Conservation (phyloP, 1,284 basidiomycete species). For the Ustilago shanxiensis region DNA sequence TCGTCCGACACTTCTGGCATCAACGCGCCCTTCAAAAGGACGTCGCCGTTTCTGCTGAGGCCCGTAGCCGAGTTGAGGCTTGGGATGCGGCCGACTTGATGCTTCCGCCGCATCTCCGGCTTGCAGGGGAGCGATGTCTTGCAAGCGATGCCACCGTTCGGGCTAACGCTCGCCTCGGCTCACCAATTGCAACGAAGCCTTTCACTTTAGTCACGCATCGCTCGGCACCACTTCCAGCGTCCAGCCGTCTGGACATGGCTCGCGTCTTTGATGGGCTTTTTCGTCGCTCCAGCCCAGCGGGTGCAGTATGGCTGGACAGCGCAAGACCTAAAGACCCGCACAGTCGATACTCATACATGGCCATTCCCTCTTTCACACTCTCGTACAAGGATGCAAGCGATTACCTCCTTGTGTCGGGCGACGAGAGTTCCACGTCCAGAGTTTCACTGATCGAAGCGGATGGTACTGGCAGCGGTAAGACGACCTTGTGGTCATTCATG, state of each 20-base stretch:
- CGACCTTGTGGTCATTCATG: constrained; percentile 61
- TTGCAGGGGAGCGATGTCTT: constrained; percentile 40
- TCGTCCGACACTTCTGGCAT: constrained; percentile 51
- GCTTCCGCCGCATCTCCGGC: constrained; percentile 25
- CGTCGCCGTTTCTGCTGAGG: constrained; percentile 7
- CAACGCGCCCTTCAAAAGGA: constrained; percentile 1
- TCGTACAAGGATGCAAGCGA: constrained; percentile 48
- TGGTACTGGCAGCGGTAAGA: neutral
- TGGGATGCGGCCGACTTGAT: constrained; percentile 18
- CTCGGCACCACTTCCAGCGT: constrained; percentile 38
- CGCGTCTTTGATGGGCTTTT: constrained; percentile 71
- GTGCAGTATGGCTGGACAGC: constrained; percentile 74
- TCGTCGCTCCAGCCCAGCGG: constrained; percentile 59
- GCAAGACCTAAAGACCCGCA: constrained; percentile 57
- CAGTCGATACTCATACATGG: constrained; percentile 64
- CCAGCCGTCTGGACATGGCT: constrained; percentile 34
- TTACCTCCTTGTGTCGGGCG: constrained; percentile 19
- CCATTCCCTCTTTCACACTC: constrained; percentile 57
- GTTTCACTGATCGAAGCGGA: neutral
- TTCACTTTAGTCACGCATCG: constrained; percentile 21
- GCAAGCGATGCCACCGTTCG: constrained; percentile 6
- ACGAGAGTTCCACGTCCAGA: neutral
- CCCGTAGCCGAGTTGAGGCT: constrained; percentile 10
- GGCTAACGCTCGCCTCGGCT: neutral
- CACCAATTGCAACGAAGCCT: too few species aligned